phyloP scores from a whole-genome alignment of 1,139 yeast species.

The Blastobotrys apis region DNA sequence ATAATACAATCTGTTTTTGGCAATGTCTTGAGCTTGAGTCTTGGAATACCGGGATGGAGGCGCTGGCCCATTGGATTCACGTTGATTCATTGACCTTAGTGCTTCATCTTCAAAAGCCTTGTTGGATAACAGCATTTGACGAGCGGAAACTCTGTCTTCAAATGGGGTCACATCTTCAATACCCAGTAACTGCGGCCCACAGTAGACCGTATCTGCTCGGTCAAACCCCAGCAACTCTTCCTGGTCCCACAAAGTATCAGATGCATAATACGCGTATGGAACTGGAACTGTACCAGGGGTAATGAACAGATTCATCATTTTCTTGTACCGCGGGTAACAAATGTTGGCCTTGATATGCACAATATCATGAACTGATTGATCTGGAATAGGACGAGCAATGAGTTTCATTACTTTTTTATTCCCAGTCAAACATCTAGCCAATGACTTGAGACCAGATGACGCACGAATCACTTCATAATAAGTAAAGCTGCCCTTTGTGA shows the following conservation, averaged over 20 bases:
- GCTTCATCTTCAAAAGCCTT: not conserved
- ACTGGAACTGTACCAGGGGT: constrained; percentile 17
- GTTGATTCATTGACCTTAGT: not conserved
- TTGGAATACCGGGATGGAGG: too few relatives aligned
- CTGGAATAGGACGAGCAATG: constrained; percentile 21
- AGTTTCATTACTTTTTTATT: constrained; percentile 23
- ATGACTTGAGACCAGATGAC: constrained; percentile 18
- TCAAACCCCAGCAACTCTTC: constrained; percentile 14
- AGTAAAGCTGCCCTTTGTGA: constrained; percentile 17
- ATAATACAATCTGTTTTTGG: not conserved
- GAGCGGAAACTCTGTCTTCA: not conserved
- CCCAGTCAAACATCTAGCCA: constrained; percentile 11
- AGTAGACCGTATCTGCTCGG: constrained; percentile 9
- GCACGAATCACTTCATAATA: constrained; percentile 25
- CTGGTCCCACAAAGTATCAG: constrained; percentile 20
- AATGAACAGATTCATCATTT: constrained; percentile 24
- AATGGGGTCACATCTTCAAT: not conserved
- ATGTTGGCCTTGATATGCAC: constrained; percentile 23
- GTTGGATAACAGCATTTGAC: too few relatives aligned
- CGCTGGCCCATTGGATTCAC: too few relatives aligned
- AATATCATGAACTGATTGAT: constrained; percentile 17
- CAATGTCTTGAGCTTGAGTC: not conserved
- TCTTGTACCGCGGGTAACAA: constrained; percentile 29
- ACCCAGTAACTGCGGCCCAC: constrained; percentile 13
- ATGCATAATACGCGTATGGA: constrained; percentile 21